Evolutionary conservation across 1,284 basidiomycete species (phyloP), one percentile per base, ranked within the genome.

Genomic region (Chondrostereum purpureum): DNA sequence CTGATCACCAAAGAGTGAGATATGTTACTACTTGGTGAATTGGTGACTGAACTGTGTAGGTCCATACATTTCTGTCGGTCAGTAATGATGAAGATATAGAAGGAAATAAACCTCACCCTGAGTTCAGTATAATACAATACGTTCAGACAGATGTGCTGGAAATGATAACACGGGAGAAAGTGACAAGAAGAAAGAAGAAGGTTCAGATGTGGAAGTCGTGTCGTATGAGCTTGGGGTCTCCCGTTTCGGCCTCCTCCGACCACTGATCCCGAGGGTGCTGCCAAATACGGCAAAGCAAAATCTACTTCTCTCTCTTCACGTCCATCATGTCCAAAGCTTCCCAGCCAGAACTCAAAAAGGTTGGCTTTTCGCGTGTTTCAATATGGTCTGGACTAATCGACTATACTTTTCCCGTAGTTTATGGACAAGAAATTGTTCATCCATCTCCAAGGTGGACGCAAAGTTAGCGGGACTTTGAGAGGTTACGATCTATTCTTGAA

Each of bases 401-500:
- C n/a, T n/a, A 42, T 27, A 36, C 22, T 18, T 21, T 17, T 5
- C 47, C 44, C 48, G 54, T 61, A 97, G 88, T 99, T 96, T 64
- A 97, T 99, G 90, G 96, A 99, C 79, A 96, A 97, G 74, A 89
- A 88, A 57, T 73, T 98, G 55, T 93, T 92, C 66, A 77, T 99
- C 59, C 85, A 97, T 70, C 75, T 99, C 5, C 95, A 99, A 63
- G 96, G 94, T 44, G 92, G 92, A 47, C 86, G 96, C 58, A 92
- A 91, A 75, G 88, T 99, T 58, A 92, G 90, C 66, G 96, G 95
- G 47, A 85, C 84, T n/a, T 70, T 99, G 46, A 84, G 96, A 51
- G 96, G 96, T 31, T 99, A 95, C 67, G 96, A 99, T 74, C 87
- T 99, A 57, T 99, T 99, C 74, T 73, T 99, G 63, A 99, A 99